These are phyloP conservation scores for Stemphylium beticola DNA, from an alignment of 2,329 filamentous ascomycete species.

Conservation along the genomic window DNA sequence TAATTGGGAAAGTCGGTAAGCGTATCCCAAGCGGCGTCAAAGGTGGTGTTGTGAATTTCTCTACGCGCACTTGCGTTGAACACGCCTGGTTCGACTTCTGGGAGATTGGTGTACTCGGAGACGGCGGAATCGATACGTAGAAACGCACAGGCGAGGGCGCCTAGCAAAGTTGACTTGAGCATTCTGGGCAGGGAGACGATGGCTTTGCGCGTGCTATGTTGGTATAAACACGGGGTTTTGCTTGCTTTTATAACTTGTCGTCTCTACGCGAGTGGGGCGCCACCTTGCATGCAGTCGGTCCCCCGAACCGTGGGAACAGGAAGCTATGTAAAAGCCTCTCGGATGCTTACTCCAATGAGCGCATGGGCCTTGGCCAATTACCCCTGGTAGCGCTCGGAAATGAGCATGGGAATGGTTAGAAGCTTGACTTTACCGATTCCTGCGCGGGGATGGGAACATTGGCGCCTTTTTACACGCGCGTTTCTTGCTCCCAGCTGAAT, in stretches of 20 bases:
- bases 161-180: not conserved
- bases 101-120: constrained; percentile 34
- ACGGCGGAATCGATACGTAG: constrained; percentile 1
- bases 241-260: not conserved
- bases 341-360: no score
- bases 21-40: constrained; percentile 31
- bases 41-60: constrained; percentile 31
- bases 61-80: constrained; percentile 37
- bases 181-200: not conserved
- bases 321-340: no score
- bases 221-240: not conserved
- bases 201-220: not conserved
- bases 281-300: not conserved
- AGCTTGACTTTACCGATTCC: no score
- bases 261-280: not conserved
- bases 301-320: no score
- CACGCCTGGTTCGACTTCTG: constrained; percentile 30
- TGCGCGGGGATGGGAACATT: no score
- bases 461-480: no score
- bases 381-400: no score
- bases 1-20: constrained; percentile 38
- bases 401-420: no score
- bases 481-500: no score
- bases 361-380: no score
- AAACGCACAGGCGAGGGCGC: constrained; percentile 5